Evolutionary conservation across 108 stramenopile species (phyloP).

Genomic region (Pseudonitzschia pungens): DNA sequence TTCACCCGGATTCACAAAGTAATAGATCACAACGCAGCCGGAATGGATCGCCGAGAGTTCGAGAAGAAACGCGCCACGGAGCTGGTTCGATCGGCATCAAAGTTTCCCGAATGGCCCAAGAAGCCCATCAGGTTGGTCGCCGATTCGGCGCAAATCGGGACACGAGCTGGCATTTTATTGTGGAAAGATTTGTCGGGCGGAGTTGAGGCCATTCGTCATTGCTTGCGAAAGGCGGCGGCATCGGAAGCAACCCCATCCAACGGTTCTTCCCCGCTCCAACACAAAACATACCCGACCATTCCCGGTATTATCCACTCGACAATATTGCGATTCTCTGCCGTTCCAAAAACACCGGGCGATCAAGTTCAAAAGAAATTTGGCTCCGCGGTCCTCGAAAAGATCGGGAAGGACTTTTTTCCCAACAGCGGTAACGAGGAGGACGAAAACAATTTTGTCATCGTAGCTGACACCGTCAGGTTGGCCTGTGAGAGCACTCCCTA

Average conservation of each 20-base stretch:
- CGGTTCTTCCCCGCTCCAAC: not conserved
- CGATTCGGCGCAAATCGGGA: conserved; percentile 45
- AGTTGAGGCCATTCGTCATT: conserved; percentile 33
- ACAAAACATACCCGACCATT: conserved; percentile 17
- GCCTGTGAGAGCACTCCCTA: conserved; percentile 47
- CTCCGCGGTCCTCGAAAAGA: conserved; percentile 17
- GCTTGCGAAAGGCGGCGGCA: conserved; percentile 18
- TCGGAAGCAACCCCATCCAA: not conserved
- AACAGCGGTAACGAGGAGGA: not conserved
- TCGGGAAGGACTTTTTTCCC: conserved; percentile 2
- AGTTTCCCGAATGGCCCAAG: conserved; percentile 39
- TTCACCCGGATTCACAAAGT: conserved; percentile 20
- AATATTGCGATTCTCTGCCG: conserved; percentile 41
- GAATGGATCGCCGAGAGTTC: not conserved
- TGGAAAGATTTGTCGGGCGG: conserved; percentile 50
- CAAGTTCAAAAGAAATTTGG: conserved; percentile 38
- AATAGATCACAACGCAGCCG: not conserved
- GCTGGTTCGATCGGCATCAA: conserved; percentile 25
- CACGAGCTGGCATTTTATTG: conserved; percentile 47
- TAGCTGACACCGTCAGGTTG: conserved; percentile 16
- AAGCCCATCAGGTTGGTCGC: conserved; percentile 32
- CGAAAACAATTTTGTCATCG: not conserved
- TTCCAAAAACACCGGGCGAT: conserved; percentile 29
- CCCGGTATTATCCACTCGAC: conserved; percentile 54
- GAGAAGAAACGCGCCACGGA: conserved; percentile 2